Conservation (phyloP, 352 stramenopile genomes). For the Phytopythium montanum region DNA sequence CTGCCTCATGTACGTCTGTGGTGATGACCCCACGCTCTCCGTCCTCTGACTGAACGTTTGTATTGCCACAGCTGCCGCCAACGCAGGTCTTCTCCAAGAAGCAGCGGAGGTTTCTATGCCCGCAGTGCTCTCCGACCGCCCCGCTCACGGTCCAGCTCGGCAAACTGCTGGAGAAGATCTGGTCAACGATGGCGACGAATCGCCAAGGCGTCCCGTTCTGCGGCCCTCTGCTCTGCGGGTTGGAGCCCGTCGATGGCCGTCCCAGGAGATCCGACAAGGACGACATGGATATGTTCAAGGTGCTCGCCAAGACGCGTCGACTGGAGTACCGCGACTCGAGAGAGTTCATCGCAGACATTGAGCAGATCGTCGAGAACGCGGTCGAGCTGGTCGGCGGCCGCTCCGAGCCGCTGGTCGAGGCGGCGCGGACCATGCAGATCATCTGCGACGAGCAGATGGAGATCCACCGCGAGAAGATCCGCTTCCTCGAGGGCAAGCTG, state of each 20-base stretch:
- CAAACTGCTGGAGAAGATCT: slow-evolving; percentile 78
- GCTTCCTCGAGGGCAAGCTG: slow-evolving; percentile 60
- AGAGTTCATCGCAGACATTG: slow-evolving; percentile 62
- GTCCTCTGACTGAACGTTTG: neutral
- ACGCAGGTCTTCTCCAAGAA: slow-evolving; percentile 67
- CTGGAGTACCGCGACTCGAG: slow-evolving; percentile 66
- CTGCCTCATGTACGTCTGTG: neutral
- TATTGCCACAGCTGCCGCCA: slow-evolving; percentile 37
- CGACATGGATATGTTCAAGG: slow-evolving; percentile 62
- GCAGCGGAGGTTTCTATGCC: slow-evolving; percentile 61
- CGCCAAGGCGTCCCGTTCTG: slow-evolving; percentile 80
- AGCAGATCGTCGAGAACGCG: slow-evolving; percentile 57
- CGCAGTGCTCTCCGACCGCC: slow-evolving; percentile 54
- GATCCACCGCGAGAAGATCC: slow-evolving; percentile 64
- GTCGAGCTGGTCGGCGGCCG: slow-evolving; percentile 54
- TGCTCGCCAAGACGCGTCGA: slow-evolving; percentile 67
- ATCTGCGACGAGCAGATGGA: slow-evolving; percentile 76
- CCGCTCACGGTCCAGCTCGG: slow-evolving; percentile 66
- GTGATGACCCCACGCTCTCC: too few relatives aligned
- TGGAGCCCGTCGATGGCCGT: slow-evolving; percentile 32
- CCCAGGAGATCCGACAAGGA: slow-evolving; percentile 11
- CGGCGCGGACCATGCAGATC: slow-evolving; percentile 62
- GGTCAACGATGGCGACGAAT: slow-evolving; percentile 85
- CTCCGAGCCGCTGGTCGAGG: slow-evolving; percentile 62
- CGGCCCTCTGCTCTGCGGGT: slow-evolving; percentile 59